phyloP scores from a whole-genome alignment of 306 rosid species.

The Prunus campanulata region DNA sequence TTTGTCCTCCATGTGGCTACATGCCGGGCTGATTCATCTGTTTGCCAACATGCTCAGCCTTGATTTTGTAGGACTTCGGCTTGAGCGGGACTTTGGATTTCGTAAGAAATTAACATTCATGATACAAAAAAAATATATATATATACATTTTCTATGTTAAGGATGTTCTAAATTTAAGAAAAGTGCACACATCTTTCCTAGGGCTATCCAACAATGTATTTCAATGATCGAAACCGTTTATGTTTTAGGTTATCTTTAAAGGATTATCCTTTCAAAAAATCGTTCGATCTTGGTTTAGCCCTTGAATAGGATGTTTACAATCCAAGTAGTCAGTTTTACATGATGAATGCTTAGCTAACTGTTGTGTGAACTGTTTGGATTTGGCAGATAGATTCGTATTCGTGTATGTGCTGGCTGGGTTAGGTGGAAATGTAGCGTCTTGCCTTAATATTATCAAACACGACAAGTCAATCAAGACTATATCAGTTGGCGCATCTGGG shows the following conservation, averaged over 20 bases:
- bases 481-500: constrained; percentile 92
- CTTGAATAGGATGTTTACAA: not conserved
- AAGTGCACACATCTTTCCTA: too few relatives aligned
- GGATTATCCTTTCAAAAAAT: too few relatives aligned
- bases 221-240: too few relatives aligned
- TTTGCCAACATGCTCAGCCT: constrained; percentile 74
- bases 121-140: too few relatives aligned
- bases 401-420: constrained; percentile 62
- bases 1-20: constrained; percentile 81
- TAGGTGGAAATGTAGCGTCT: constrained; percentile 80
- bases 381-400: constrained; percentile 68
- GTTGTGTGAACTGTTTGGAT: constrained; percentile 8
- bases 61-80: constrained; percentile 65
- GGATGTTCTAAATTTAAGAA: too few relatives aligned
- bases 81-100: constrained; percentile 85
- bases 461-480: not conserved
- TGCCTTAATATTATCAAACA: constrained; percentile 26
- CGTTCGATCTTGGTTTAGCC: too few relatives aligned
- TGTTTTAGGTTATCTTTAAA: too few relatives aligned
- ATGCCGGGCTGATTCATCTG: constrained; percentile 82
- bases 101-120: constrained; percentile 39
- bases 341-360: not conserved
- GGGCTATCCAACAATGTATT: too few relatives aligned
- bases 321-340: not conserved
- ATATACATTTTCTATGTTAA: too few relatives aligned